Percentiles rank a stretch among this genome's conserved stretches.
These are phyloP conservation scores for Talaromyces atroroseus DNA, from an alignment of 2,329 filamentous ascomycete species.

Conservation along the genomic window DNA sequence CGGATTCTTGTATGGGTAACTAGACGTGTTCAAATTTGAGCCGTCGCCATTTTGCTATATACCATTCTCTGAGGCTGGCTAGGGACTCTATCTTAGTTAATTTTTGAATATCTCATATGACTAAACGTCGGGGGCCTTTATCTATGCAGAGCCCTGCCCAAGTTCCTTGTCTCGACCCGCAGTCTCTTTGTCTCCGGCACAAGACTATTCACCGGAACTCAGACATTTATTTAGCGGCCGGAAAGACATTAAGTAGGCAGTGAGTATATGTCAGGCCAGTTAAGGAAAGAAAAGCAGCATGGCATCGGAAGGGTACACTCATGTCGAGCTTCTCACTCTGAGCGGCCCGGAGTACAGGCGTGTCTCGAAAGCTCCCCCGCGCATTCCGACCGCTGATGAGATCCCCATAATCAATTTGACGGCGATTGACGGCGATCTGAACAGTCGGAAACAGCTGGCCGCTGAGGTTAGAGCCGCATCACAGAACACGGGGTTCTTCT, in stretches of 20 bases:
- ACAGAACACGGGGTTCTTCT: slow-evolving; percentile 52
- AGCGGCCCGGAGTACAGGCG: slow-evolving; percentile 42
- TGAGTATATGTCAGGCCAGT: not conserved
- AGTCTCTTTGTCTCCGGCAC: too few relatives aligned
- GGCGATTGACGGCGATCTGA: slow-evolving; percentile 30
- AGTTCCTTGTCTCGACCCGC: too few relatives aligned
- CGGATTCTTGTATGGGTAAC: too few relatives aligned
- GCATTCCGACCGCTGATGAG: slow-evolving; percentile 27
- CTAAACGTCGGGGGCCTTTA: not conserved
- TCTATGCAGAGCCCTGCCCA: too few relatives aligned
- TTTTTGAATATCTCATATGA: not conserved
- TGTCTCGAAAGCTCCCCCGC: slow-evolving; percentile 27
- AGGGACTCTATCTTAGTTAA: too few relatives aligned
- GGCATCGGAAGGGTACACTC: slow-evolving; percentile 22
- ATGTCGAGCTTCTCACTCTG: slow-evolving; percentile 42
- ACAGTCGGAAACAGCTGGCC: slow-evolving; percentile 38
- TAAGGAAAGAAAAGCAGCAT: not conserved
- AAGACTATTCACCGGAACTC: too few relatives aligned
- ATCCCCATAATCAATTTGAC: slow-evolving; percentile 53
- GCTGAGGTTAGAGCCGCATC: slow-evolving; percentile 42
- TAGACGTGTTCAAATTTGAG: too few relatives aligned
- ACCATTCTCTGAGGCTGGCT: too few relatives aligned
- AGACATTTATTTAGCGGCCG: too few relatives aligned
- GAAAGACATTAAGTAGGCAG: too few relatives aligned
- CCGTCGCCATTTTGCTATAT: too few relatives aligned